Percentiles rank a stretch among this genome's conserved stretches.
Conservation (phyloP, 2,329 filamentous ascomycete species). For the Pseudohalonectria lignicola region DNA sequence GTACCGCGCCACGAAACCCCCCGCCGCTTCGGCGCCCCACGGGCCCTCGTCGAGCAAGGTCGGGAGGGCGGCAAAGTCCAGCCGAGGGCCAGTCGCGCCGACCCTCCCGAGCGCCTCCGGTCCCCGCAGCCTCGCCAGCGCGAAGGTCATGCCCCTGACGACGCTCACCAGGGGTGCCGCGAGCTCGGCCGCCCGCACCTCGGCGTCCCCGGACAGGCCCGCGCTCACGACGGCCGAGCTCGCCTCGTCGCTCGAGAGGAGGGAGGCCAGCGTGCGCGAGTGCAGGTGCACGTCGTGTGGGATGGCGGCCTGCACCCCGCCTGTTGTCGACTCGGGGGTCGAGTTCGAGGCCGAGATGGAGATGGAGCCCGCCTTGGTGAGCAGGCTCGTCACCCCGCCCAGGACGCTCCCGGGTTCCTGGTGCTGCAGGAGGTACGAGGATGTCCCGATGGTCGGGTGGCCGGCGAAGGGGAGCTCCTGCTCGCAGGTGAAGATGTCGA, state of each 20-base stretch:
- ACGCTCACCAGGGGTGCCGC: slow-evolving; percentile 45
- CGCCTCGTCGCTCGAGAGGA: slow-evolving; percentile 11
- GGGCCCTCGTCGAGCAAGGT: slow-evolving; percentile 34
- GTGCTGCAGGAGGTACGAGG: slow-evolving; percentile 32
- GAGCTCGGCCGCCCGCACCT: slow-evolving; percentile 24
- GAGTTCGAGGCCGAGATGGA: slow-evolving; percentile 21
- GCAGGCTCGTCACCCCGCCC: slow-evolving; percentile 26
- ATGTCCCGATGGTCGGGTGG: slow-evolving; percentile 49
- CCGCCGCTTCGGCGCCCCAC: slow-evolving; percentile 42
- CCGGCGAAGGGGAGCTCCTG: slow-evolving; percentile 50
- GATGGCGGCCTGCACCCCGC: slow-evolving; percentile 52
- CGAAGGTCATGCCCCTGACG: slow-evolving; percentile 64
- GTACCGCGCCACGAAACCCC: slow-evolving; percentile 44
- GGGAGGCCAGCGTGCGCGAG: slow-evolving; percentile 8
- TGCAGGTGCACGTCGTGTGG: slow-evolving; percentile 60
- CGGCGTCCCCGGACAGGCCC: slow-evolving; percentile 17
- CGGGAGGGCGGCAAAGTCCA: slow-evolving; percentile 18
- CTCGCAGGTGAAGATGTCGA: slow-evolving; percentile 48
- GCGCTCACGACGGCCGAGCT: slow-evolving; percentile 13
- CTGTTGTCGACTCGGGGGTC: slow-evolving; percentile 5
- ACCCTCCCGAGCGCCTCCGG: slow-evolving; percentile 44
- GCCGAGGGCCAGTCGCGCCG: slow-evolving; percentile 13
- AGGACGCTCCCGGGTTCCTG: slow-evolving; percentile 8
- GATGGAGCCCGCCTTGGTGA: slow-evolving; percentile 48
- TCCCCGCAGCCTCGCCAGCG: slow-evolving; percentile 50